phyloP scores from a whole-genome alignment of 2,329 filamentous ascomycete genomes.

The Exutisphaerella laricina region DNA sequence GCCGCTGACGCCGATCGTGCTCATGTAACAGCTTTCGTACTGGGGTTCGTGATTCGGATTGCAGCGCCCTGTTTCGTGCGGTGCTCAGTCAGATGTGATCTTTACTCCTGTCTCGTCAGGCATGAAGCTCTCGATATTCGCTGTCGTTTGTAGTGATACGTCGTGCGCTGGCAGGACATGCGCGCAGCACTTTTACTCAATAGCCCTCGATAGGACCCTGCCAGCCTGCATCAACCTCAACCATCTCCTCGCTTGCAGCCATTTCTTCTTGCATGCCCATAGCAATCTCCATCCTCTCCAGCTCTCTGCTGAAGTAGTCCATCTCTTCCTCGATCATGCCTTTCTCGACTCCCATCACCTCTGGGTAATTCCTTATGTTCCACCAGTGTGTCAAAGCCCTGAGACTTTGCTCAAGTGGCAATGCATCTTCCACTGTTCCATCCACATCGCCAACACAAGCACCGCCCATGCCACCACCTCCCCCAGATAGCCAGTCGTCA shows the following conservation, averaged over 20 bases:
- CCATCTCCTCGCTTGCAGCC: conserved; percentile 18
- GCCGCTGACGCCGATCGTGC: no score
- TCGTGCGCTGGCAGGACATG: no score
- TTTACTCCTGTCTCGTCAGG: no score
- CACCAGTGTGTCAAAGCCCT: conserved; percentile 90
- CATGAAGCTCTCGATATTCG: no score
- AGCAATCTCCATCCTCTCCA: conserved; percentile 46
- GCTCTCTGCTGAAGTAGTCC: conserved; percentile 46
- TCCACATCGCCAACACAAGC: conserved; percentile 62
- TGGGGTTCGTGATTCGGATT: no score
- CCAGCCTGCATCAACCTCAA: conserved; percentile 17
- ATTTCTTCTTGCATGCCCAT: conserved; percentile 15
- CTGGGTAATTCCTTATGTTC: conserved; percentile 76
- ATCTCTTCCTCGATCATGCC: conserved; percentile 40
- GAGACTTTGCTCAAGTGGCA: conserved; percentile 87
- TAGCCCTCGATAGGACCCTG: conserved; percentile 29
- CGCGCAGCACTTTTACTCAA: no score
- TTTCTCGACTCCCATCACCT: conserved; percentile 57
- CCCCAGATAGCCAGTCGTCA: conserved; percentile 90
- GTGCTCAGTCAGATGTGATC: no score
- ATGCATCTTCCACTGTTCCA: conserved; percentile 83
- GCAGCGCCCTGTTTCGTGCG: no score
- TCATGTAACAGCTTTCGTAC: no score
- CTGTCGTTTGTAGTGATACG: no score
- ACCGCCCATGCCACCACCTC: conserved; percentile 40